These are phyloP conservation scores for Pseudonectria foliicola DNA, from an alignment of 2,329 filamentous ascomycete genomes.

Conservation along the genomic window DNA sequence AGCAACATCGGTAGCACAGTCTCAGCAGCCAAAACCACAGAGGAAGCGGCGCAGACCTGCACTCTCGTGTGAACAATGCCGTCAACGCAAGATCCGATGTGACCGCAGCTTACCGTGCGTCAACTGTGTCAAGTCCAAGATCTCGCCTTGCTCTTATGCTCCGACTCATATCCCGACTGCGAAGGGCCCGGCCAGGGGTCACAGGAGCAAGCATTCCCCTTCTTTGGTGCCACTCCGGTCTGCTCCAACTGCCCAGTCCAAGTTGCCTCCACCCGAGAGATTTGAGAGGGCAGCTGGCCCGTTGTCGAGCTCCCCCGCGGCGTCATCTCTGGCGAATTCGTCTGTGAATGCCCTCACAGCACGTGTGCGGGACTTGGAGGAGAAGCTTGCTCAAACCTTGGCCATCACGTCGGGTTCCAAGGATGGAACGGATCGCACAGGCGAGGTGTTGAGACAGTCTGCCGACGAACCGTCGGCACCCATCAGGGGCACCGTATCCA, in stretches of 20 bases:
- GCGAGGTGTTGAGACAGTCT: neutral
- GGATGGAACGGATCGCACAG: constrained; percentile 4
- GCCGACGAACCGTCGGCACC: constrained; percentile 9
- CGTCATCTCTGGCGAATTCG: constrained; percentile 19
- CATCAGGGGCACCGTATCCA: constrained; percentile 31
- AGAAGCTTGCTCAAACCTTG: constrained; percentile 29
- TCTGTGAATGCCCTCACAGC: constrained; percentile 29
- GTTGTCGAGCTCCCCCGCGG: constrained; percentile 18
- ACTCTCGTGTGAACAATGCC: constrained; percentile 49
- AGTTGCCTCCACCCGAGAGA: constrained; percentile 1
- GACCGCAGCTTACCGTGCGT: constrained; percentile 52
- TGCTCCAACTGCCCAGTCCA: constrained; percentile 6
- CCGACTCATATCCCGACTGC: constrained; percentile 26
- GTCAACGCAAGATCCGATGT: constrained; percentile 55
- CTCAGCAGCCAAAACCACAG: constrained; percentile 9
- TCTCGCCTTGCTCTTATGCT: constrained; percentile 47
- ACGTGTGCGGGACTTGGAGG: constrained; percentile 36
- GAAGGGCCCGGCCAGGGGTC: constrained; percentile 7
- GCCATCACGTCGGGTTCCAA: constrained; percentile 14
- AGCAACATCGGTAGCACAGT: no score
- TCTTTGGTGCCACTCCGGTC: constrained; percentile 15
- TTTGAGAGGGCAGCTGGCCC: constrained; percentile 14
- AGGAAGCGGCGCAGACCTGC: constrained; percentile 35
- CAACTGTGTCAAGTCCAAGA: constrained; percentile 51
- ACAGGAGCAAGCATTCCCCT: constrained; percentile 2